A percentile compares a stretch with the other conserved stretches of the same genome.
Conservation (phyloP, 768 basidiomycete species). For the Boletus pseudopeckii region DNA sequence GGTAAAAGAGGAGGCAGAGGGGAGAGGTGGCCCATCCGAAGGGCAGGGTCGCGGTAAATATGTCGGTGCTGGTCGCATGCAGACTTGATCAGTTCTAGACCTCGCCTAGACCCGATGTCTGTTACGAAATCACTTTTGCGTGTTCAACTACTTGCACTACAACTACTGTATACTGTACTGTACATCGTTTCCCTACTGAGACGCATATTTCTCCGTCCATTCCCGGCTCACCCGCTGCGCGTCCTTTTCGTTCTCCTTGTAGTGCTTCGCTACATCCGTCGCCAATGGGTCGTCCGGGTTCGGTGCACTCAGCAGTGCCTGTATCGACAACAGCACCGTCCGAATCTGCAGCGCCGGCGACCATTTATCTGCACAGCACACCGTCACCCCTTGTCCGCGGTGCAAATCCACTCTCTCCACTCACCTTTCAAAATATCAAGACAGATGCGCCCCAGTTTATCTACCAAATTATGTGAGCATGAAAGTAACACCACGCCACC, state of each 20-base stretch:
- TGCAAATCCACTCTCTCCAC: slow-evolving; percentile 14
- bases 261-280: slow-evolving; percentile 95
- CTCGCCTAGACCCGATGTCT: slow-evolving; percentile 11
- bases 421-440: slow-evolving; percentile 95
- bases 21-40: slow-evolving; percentile 4
- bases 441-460: slow-evolving; percentile 98
- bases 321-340: slow-evolving; percentile 93
- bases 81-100: slow-evolving; percentile 23
- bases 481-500: slow-evolving; percentile 12
- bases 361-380: slow-evolving; percentile 79
- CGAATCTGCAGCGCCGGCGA: slow-evolving; percentile 98
- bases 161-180: not conserved
- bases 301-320: slow-evolving; percentile 93
- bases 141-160: slow-evolving; percentile 1
- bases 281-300: slow-evolving; percentile 96
- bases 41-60: slow-evolving; percentile 15
- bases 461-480: slow-evolving; percentile 41
- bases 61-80: slow-evolving; percentile 1
- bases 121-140: slow-evolving; percentile 12
- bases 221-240: slow-evolving; percentile 90
- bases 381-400: not conserved
- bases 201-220: slow-evolving; percentile 92
- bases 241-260: slow-evolving; percentile 95
- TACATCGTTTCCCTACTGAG: slow-evolving; percentile 17
- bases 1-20: slow-evolving; percentile 8